Evolutionary conservation across 2,329 filamentous ascomycete genomes (phyloP).

Genomic region (Trichophyton equinum): DNA sequence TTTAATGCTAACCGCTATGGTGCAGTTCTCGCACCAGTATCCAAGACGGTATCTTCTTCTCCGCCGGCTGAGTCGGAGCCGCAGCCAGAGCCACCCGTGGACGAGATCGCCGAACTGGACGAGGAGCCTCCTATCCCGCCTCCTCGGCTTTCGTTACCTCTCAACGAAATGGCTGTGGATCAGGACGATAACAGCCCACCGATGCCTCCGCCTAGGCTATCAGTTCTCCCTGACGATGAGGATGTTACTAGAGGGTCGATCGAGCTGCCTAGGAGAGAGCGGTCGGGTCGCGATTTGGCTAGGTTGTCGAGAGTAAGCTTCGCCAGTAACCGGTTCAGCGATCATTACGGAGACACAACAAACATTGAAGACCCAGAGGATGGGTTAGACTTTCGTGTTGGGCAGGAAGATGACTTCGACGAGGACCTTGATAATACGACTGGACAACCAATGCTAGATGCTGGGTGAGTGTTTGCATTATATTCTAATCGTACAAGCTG

Average conservation of each 20-base stretch:
- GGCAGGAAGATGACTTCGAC: slow-evolving; percentile 24
- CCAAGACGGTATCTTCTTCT: slow-evolving; percentile 36
- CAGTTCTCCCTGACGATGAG: slow-evolving; percentile 37
- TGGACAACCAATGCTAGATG: slow-evolving; percentile 28
- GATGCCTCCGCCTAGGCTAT: slow-evolving; percentile 27
- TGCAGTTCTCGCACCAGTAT: slow-evolving; percentile 39
- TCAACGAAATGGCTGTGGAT: slow-evolving; percentile 30
- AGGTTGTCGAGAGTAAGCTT: slow-evolving; percentile 34
- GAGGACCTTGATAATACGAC: slow-evolving; percentile 25
- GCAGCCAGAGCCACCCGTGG: slow-evolving; percentile 16
- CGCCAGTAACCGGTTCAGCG: slow-evolving; percentile 34
- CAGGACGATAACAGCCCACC: slow-evolving; percentile 32
- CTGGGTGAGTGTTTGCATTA: slow-evolving; percentile 21
- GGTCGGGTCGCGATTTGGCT: slow-evolving; percentile 26
- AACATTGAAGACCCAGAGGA: slow-evolving; percentile 34
- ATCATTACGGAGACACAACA: slow-evolving; percentile 39
- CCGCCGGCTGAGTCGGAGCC: slow-evolving; percentile 22
- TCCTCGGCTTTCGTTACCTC: slow-evolving; percentile 33
- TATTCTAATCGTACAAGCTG: neutral
- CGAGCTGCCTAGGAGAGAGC: slow-evolving; percentile 33
- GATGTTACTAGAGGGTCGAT: slow-evolving; percentile 31
- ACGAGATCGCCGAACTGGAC: slow-evolving; percentile 37
- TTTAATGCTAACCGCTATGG: neutral
- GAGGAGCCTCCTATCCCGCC: slow-evolving; percentile 34
- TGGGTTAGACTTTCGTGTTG: slow-evolving; percentile 27